Evolutionary conservation across 2,329 filamentous ascomycete species (phyloP), one percentile per base, ranked within the genome.

Genomic region (Colletotrichum coccodes): DNA sequence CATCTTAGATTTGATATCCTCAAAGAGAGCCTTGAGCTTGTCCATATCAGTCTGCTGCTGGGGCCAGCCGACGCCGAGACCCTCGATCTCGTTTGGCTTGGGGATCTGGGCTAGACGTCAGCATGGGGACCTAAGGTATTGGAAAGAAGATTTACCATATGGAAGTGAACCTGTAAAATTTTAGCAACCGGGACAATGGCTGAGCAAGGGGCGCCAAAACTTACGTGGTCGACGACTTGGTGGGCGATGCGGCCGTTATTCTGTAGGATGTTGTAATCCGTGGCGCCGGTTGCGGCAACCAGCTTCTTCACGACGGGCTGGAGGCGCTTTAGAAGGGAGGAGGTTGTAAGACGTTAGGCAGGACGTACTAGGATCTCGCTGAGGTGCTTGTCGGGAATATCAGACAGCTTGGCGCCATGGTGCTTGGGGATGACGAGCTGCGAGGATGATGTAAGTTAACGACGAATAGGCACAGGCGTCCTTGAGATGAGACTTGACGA

Each of bases 341-440:
- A 18, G 21, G 6, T 14, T n/a, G 42, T 11, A 38, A 16, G 21
- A 62, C 6, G 36, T 21, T 14, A 18, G 30, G 32, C 14, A n/a
- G 34, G 26, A 73, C 87, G 72, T 84, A 93, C 92, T 80, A 99
- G 83, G 68, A 99, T 87, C 81, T 98, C 96, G 59, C 83, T 79
- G 64, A 99, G 87, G 73, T 93, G 85, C 62, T 97, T 94, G 79
- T 98, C 96, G 21, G 96, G 95, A 69, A 99, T 95, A 79, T 98
- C 95, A 70, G 90, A 88, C 30, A 99, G 89, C 83, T 98, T 98
- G 70, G 87, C 92, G 78, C 95, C 96, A 82, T 99, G 96, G 82
- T 90, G 88, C 83, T 99, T 99, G 72, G 96, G 96, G 73, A 99
- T 97, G 70, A 99, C 92, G 77, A 99, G 94, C 95, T 97, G 46